Conservation (phyloP, 495 filamentous ascomycete genomes). For the Talaromyces thailandensis region DNA sequence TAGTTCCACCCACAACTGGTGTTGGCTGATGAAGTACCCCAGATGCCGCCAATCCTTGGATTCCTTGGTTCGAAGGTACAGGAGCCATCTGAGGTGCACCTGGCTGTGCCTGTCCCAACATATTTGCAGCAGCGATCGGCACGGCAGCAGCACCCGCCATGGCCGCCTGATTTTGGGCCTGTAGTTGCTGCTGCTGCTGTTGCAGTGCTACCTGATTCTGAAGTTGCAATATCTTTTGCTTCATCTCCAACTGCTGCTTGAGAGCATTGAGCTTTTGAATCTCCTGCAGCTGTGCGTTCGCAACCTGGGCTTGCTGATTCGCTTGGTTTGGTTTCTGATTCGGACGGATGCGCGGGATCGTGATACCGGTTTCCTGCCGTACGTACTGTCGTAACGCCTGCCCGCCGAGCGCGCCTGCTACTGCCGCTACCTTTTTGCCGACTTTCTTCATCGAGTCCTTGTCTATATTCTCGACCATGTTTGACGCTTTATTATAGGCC, state of each 20-base stretch:
- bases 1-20: not conserved
- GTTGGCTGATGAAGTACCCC: not conserved
- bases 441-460: constrained; percentile 2
- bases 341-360: not conserved
- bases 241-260: not conserved
- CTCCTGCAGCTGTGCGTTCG: not conserved
- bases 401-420: not conserved
- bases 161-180: not conserved
- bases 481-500: not conserved
- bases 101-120: not conserved
- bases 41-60: not conserved
- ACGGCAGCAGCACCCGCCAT: not conserved
- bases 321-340: not conserved
- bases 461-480: constrained; percentile 2
- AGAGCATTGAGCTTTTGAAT: constrained; percentile 1
- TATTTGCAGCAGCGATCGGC: not conserved
- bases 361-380: not conserved
- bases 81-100: not conserved
- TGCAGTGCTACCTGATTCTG: not conserved
- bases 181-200: not conserved
- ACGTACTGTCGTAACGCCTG: not conserved
- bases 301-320: not conserved
- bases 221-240: constrained; percentile 2
- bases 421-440: not conserved
- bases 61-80: not conserved